phyloP scores from a whole-genome alignment of 306 rosid genomes.

The Phaseolus lunatus region DNA sequence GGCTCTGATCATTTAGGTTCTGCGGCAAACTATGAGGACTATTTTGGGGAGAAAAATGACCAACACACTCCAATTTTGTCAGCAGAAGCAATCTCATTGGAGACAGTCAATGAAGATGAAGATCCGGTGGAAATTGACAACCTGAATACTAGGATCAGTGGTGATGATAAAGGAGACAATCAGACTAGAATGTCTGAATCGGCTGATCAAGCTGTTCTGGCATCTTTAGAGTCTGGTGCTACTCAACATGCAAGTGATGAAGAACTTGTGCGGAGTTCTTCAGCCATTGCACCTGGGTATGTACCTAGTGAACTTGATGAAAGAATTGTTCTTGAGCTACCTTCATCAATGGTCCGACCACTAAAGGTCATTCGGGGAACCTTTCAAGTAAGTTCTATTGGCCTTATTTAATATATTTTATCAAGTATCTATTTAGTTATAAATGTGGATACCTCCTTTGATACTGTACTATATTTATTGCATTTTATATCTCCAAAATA shows the following conservation, averaged over 20 bases:
- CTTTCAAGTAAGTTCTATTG: constrained; percentile 74
- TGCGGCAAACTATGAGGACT: constrained; percentile 80
- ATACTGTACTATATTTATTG: not conserved
- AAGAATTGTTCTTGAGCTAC: constrained; percentile 88
- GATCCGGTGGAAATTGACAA: constrained; percentile 73
- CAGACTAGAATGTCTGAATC: constrained; percentile 59
- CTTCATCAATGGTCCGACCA: constrained; percentile 90
- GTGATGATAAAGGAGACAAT: constrained; percentile 53
- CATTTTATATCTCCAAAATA: not conserved
- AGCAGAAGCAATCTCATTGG: constrained; percentile 81
- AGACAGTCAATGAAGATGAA: constrained; percentile 70
- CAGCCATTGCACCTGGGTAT: constrained; percentile 78
- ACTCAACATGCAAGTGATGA: constrained; percentile 62
- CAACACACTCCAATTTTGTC: constrained; percentile 71
- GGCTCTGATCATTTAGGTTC: constrained; percentile 95
- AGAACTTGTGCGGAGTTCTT: constrained; percentile 62
- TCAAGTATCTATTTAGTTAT: constrained; percentile 5
- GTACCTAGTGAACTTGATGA: constrained; percentile 91
- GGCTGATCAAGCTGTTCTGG: constrained; percentile 59
- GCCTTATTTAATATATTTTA: constrained; percentile 32
- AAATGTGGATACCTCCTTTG: constrained; percentile 18
- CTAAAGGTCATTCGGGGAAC: constrained; percentile 81
- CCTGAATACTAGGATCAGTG: constrained; percentile 56
- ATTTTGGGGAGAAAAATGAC: constrained; percentile 51
- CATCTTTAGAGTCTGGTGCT: constrained; percentile 54